Conservation (phyloP, 2,329 filamentous ascomycete genomes). For the Verticillium nonalfalfae region DNA sequence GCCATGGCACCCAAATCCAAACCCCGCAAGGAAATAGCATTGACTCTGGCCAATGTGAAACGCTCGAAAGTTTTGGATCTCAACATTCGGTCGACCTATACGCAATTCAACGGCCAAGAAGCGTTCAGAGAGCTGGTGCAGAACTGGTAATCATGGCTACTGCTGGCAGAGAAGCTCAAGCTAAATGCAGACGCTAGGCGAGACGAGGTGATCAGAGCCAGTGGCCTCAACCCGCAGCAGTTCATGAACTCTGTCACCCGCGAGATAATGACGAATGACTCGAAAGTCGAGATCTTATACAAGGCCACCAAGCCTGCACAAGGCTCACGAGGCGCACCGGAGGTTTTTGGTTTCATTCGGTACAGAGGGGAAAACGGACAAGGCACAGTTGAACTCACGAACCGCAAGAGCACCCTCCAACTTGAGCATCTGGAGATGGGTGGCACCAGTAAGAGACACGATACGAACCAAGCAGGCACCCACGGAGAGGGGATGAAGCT, state of each 20-base stretch:
- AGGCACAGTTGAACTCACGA: conserved; percentile 21
- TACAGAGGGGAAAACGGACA: conserved; percentile 13
- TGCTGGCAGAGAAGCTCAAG: background rate
- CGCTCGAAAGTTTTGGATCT: background rate
- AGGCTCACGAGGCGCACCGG: background rate
- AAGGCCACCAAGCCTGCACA: conserved; percentile 6
- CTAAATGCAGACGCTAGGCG: conserved; percentile 13
- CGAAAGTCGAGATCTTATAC: conserved; percentile 19
- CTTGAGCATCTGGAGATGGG: conserved; percentile 22
- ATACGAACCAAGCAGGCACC: conserved; percentile 15
- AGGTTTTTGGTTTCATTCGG: conserved; percentile 22
- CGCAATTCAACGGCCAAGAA: conserved; percentile 5
- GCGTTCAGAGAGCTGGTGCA: conserved; percentile 25
- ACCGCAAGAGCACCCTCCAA: conserved; percentile 19
- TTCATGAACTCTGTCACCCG: conserved; percentile 12
- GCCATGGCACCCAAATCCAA: background rate
- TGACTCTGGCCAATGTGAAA: background rate
- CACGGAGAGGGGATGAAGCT: conserved; percentile 24
- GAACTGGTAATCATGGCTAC: conserved; percentile 18
- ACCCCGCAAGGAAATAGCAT: background rate
- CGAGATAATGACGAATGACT: conserved; percentile 6
- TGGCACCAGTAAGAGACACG: conserved; percentile 16
- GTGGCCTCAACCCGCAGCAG: conserved; percentile 12
- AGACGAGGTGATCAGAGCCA: conserved; percentile 19
- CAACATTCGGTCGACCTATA: background rate